Evolutionary conservation across 495 filamentous ascomycete species (phyloP).

Genomic region (Hamigera avellanea): DNA sequence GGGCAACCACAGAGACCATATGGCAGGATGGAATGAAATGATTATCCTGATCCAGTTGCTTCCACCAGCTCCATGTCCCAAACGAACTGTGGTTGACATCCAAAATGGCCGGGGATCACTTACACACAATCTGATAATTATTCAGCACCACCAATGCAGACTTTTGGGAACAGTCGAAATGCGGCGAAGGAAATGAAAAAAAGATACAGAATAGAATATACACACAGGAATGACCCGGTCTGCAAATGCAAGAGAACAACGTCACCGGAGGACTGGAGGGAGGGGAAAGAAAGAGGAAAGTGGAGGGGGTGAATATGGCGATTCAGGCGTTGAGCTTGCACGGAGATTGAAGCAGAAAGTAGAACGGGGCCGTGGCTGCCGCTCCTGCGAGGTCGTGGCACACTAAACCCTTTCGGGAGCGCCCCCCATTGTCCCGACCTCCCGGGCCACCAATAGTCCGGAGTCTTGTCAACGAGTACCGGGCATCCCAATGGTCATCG

Average conservation of each 20-base stretch:
- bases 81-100: too few species aligned
- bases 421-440: neutral
- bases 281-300: slow-evolving; percentile 2
- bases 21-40: too few species aligned
- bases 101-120: neutral
- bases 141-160: slow-evolving; percentile 14
- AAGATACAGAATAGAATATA: slow-evolving; percentile 1
- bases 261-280: slow-evolving; percentile 2
- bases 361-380: neutral
- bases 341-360: neutral
- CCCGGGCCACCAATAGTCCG: too few species aligned
- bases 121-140: slow-evolving; percentile 16
- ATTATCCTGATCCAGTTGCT: too few species aligned
- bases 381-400: neutral
- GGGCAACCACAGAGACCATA: too few species aligned
- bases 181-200: slow-evolving; percentile 1
- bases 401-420: neutral
- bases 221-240: too few species aligned
- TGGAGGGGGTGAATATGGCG: neutral
- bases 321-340: neutral
- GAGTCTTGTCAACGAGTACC: too few species aligned
- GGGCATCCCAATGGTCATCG: too few species aligned
- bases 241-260: neutral
- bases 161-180: slow-evolving; percentile 6
- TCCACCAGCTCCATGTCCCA: too few species aligned